A percentile compares a stretch with the other conserved stretches of the same genome.
Evolutionary conservation across 805 yeast species (phyloP).

Genomic region (Danielia oregonensis): DNA sequence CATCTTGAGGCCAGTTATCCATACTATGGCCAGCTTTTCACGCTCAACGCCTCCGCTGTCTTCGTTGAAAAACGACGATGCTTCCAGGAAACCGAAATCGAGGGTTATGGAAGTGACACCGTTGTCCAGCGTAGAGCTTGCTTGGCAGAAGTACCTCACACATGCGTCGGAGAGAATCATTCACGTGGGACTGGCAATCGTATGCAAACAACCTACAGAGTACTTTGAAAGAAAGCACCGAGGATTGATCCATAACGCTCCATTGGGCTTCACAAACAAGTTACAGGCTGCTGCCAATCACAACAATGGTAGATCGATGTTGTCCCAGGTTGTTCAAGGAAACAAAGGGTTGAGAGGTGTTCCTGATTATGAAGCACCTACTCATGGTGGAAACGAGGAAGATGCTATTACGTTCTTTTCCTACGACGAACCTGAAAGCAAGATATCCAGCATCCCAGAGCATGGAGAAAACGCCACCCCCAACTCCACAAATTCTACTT

Average conservation of each 20-base stretch:
- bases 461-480: slow-evolving; percentile 6
- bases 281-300: slow-evolving; percentile 17
- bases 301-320: slow-evolving; percentile 21
- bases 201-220: slow-evolving; percentile 43
- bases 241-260: slow-evolving; percentile 58
- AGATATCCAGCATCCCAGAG: slow-evolving; percentile 4
- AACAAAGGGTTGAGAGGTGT: slow-evolving; percentile 10
- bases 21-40: slow-evolving; percentile 28
- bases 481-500: slow-evolving; percentile 2
- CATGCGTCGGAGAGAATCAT: slow-evolving; percentile 57
- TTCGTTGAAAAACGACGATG: slow-evolving; percentile 11
- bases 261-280: slow-evolving; percentile 39
- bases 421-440: slow-evolving; percentile 2
- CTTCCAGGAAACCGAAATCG: slow-evolving; percentile 19
- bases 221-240: slow-evolving; percentile 52
- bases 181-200: slow-evolving; percentile 22
- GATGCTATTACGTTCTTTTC: slow-evolving; percentile 12
- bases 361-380: background rate
- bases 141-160: slow-evolving; percentile 53
- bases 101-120: slow-evolving; percentile 40
- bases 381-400: slow-evolving; percentile 4
- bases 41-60: slow-evolving; percentile 8
- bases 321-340: slow-evolving; percentile 39
- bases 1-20: slow-evolving; percentile 49
- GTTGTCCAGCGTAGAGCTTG: slow-evolving; percentile 50